phyloP scores from a whole-genome alignment of 164 flowering plant species.

The Umbellularia californica region DNA sequence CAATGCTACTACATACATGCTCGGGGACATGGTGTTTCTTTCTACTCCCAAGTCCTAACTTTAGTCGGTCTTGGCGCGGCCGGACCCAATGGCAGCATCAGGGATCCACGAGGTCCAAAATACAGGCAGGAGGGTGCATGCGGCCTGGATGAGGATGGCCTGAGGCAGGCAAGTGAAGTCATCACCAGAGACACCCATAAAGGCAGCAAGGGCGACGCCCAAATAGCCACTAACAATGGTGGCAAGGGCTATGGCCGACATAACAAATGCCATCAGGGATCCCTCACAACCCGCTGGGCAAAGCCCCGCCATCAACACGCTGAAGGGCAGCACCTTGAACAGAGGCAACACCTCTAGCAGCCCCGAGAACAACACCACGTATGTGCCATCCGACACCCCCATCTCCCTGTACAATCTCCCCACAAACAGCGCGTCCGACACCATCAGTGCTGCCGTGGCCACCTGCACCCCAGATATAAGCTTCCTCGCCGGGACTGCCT shows the following conservation, averaged over 20 bases:
- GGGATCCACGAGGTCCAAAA: slow-evolving; percentile 65
- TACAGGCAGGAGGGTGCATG: slow-evolving; percentile 56
- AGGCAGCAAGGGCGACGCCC: slow-evolving; percentile 77
- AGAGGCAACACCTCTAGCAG: slow-evolving; percentile 62
- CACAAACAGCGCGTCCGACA: slow-evolving; percentile 73
- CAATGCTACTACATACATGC: background rate
- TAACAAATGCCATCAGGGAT: slow-evolving; percentile 88
- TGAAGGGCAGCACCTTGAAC: slow-evolving; percentile 83
- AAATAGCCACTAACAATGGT: slow-evolving; percentile 78
- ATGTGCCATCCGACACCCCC: slow-evolving; percentile 66
- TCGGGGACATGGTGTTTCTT: too few species aligned
- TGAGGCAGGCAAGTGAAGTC: slow-evolving; percentile 66
- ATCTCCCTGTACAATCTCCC: slow-evolving; percentile 44
- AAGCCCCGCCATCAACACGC: slow-evolving; percentile 60
- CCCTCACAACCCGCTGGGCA: slow-evolving; percentile 91
- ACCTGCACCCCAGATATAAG: slow-evolving; percentile 59
- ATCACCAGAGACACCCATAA: slow-evolving; percentile 47
- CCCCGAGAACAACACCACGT: slow-evolving; percentile 73
- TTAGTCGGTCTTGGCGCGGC: background rate
- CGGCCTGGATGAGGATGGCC: slow-evolving; percentile 67
- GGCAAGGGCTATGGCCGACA: slow-evolving; percentile 75
- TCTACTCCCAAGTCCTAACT: background rate
- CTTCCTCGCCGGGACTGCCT: slow-evolving; percentile 58
- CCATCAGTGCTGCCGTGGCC: slow-evolving; percentile 58
- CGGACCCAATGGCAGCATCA: slow-evolving; percentile 16